Base-by-base conservation (phyloP, 169 alveolate species). In the Eimeria acervulina region DNA sequence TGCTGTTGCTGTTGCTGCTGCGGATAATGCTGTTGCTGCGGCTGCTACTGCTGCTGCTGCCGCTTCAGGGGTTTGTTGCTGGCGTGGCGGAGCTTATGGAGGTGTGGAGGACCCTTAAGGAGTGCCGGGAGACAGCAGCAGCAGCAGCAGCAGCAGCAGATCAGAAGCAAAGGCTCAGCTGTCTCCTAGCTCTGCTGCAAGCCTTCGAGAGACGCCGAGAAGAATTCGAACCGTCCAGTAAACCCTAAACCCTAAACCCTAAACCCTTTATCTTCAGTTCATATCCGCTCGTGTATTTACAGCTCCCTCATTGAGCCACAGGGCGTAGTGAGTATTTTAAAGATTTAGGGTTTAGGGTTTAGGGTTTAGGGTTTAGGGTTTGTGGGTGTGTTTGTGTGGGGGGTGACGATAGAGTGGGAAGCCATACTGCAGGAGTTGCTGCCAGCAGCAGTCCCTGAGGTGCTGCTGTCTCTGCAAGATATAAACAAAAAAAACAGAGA, bases 361-460 rank as follows among this genome's bases (percentile, higher is more conserved):
- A 23, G 66, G 31, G 72, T 61, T 26, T 61, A 26, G 72, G 72
- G 72, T 61, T 61, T 61, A 61, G 72, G 72, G 72, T 61, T 61
- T 61, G 26, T 3, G 38, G 72, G 3, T 23, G 26, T 28, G 2
- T 36, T 4, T 72, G 84, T 72, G 51, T 10, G 13, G 4, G 81
- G 2, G 8, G 40, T 68, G 76, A 7, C 33, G 2, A 26, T 36
- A 68, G 81, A 68, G 81, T 68, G 81, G 81, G 81, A 68, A 21
- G 81, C 13, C 6, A 61, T 89, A 52, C 70, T 89, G 28, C 84
- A 89, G n/a, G 63, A 61, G 42, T 52, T 72, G n/a, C 28, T 70
- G 81, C 89, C 95, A 2, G 72, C 76, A 26, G 80, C 52, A n/a
- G 95, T 70, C 28, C 95, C 95, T 55, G 89, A 90, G 74, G 52